Evolutionary conservation across 352 stramenopile species (phyloP), one percentile per base, ranked within the genome.

Genomic region (Globisporangium recalcitrans): DNA sequence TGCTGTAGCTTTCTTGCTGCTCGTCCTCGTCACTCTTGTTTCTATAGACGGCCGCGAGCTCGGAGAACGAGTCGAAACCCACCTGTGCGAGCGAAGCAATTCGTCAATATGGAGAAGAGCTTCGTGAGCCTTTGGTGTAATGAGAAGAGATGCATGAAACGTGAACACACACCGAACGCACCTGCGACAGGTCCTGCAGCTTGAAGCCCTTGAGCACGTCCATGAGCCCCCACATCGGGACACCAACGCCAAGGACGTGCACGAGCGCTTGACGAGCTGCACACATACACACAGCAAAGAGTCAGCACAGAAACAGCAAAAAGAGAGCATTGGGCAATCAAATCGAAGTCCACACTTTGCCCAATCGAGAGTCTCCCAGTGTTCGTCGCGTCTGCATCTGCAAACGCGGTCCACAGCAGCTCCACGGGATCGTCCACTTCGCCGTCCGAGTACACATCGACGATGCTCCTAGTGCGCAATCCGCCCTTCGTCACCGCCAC

Each of bases 401-500:
- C 74, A 60, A 91, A 93, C 3, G 80, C 75, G 0, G 71, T 80
- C 80, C 83, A 88, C 21, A 90, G 67, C 22, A 91, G 68, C 56
- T 85, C 71, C 53, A 84, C 77, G 0, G 73, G 77, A 31, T 91
- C 77, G 60, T 93, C 84, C 9, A 87, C 69, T 7, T 86, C 74
- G 11, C 67, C 51, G 14, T 70, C 77, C 3, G n/a, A n/a, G n/a
- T 74, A 70, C 6, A 73, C 47, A 10, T 77, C 72, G 14, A 90
- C 62, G 40, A 82, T 59, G 58, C 72, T 85, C 14, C 84, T 77
- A 0, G 73, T 72, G 16, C 82, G 81, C 22, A 91, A 60, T 3
- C 84, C 84, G 19, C 84, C 81, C 49, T 91, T 91, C 7, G 80
- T 89, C 27, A 93, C 73, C 21, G 78, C 80, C 11, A 90, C 78